phyloP scores from a whole-genome alignment of 75 land plant genomes.

The Selaginella moellendorffii region DNA sequence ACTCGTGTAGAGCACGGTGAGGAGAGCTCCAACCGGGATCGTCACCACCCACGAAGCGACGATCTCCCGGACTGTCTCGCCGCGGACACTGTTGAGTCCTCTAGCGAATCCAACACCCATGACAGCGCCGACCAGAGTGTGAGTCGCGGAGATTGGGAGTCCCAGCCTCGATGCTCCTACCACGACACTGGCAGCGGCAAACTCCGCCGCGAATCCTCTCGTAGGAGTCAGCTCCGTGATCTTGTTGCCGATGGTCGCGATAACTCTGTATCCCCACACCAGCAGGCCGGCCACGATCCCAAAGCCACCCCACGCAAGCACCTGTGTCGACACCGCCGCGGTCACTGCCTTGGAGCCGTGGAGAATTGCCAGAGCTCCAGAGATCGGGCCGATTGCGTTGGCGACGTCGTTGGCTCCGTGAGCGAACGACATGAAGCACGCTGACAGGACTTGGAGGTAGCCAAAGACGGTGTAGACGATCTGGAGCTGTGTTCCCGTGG shows the following conservation, averaged over 20 bases:
- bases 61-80: slow-evolving; percentile 78
- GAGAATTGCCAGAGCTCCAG: slow-evolving; percentile 72
- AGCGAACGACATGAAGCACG: slow-evolving; percentile 99
- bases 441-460: slow-evolving; percentile 88
- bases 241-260: slow-evolving; percentile 94
- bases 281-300: slow-evolving; percentile 89
- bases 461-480: slow-evolving; percentile 91
- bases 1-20: slow-evolving; percentile 62
- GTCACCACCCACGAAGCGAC: slow-evolving; percentile 87
- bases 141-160: slow-evolving; percentile 91
- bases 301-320: slow-evolving; percentile 98
- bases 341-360: slow-evolving; percentile 28
- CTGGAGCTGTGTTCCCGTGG: slow-evolving; percentile 69
- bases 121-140: slow-evolving; percentile 92
- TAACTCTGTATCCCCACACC: slow-evolving; percentile 96
- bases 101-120: slow-evolving; percentile 98
- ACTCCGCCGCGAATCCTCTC: slow-evolving; percentile 95
- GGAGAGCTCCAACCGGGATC: slow-evolving; percentile 76
- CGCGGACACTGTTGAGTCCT: slow-evolving; percentile 73
- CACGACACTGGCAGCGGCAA: slow-evolving; percentile 96
- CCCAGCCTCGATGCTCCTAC: slow-evolving; percentile 85
- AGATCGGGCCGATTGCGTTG: slow-evolving; percentile 92
- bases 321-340: slow-evolving; percentile 22
- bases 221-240: slow-evolving; percentile 96
- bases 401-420: slow-evolving; percentile 98